These are phyloP conservation scores for Inga laurina DNA, from an alignment of 306 rosid genomes.

Conservation along the genomic window DNA sequence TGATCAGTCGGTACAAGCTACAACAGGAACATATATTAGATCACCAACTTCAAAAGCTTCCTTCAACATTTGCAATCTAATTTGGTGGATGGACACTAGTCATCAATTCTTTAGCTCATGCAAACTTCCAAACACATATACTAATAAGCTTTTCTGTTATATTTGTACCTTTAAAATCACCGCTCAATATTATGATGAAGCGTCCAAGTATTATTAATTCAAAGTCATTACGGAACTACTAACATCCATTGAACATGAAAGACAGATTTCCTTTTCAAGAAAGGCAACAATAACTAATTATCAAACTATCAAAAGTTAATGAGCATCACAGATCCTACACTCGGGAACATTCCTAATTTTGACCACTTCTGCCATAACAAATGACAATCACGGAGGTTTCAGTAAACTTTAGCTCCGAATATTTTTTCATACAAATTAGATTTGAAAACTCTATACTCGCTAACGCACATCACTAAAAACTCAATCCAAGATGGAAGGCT, in stretches of 20 bases:
- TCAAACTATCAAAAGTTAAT: background rate
- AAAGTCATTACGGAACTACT: background rate
- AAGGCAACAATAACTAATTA: background rate
- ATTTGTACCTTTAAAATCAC: background rate
- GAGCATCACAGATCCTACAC: background rate
- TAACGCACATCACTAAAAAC: background rate
- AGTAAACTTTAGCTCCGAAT: background rate
- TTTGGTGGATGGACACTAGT: background rate
- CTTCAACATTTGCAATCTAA: constrained; percentile 1
- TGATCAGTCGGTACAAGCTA: background rate
- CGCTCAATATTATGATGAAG: background rate
- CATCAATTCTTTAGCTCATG: constrained; percentile 17
- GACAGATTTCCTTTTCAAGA: background rate
- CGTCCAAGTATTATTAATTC: constrained; percentile 7
- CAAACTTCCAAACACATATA: constrained; percentile 6
- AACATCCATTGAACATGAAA: background rate
- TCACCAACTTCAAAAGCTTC: constrained; percentile 4
- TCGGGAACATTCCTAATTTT: background rate
- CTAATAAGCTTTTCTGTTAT: background rate
- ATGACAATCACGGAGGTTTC: background rate
- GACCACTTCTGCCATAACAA: background rate
- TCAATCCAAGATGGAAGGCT: constrained; percentile 6
- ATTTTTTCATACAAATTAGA: background rate
- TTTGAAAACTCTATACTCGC: background rate
- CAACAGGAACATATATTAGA: background rate